Evolutionary conservation across 139 green algal genomes (phyloP).

Genomic region (Micractinium conductrix): DNA sequence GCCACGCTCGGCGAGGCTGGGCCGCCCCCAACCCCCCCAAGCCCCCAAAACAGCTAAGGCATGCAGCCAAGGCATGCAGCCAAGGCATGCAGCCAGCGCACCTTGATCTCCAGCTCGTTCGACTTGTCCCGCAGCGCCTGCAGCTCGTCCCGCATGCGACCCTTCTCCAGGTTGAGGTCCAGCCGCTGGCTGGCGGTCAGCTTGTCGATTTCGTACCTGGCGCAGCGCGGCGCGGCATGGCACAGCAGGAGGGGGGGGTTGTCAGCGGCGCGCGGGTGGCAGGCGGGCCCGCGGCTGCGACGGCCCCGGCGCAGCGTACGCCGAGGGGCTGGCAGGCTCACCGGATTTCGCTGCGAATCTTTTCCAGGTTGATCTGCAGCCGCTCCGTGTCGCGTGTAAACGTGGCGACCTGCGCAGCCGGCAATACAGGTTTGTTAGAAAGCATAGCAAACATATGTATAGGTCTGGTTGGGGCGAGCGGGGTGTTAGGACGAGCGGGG

Average conservation of each 20-base stretch:
- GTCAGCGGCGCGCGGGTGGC: no score
- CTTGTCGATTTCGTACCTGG: conserved; percentile 96
- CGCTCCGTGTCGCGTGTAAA: conserved; percentile 84
- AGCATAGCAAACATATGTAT: no score
- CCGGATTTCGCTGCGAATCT: conserved; percentile 86
- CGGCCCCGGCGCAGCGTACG: no score
- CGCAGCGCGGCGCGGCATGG: neutral
- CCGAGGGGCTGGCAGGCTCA: no score
- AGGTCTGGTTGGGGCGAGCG: no score
- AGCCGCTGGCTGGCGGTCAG: conserved; percentile 90
- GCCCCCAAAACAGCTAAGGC: no score
- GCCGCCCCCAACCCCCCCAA: no score
- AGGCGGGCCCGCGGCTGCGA: no score
- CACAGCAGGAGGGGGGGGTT: neutral
- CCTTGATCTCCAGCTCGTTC: conserved; percentile 87
- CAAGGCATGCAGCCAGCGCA: conserved; percentile 33
- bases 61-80: no score
- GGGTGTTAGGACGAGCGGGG: no score
- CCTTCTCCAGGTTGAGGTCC: conserved; percentile 96
- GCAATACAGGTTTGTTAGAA: no score
- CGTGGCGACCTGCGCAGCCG: conserved; percentile 46
- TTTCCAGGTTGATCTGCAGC: conserved; percentile 87
- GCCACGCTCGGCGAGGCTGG: no score
- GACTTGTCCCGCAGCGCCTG: conserved; percentile 82
- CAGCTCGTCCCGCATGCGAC: conserved; percentile 91